These are phyloP conservation scores for Corylus avellana DNA, from an alignment of 306 rosid species.

Conservation along the genomic window DNA sequence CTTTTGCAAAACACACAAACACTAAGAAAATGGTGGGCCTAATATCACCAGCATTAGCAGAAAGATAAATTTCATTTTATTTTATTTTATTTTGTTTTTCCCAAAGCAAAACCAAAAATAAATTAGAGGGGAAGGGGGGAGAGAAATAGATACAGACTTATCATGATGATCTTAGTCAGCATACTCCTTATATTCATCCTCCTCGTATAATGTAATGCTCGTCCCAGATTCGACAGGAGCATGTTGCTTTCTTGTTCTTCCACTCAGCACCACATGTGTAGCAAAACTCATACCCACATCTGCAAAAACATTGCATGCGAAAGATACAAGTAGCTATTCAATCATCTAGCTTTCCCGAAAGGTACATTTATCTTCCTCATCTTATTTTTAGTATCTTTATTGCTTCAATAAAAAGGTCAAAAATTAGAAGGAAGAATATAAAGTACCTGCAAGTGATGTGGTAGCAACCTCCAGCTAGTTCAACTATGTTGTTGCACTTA, in stretches of 20 bases:
- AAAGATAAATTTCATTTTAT: too few species aligned
- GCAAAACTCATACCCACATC: constrained; percentile 59
- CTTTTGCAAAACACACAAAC: too few species aligned
- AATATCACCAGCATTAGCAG: background rate
- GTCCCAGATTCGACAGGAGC: constrained; percentile 55
- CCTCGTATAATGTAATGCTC: constrained; percentile 26
- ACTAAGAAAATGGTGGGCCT: too few species aligned
- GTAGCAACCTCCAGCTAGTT: constrained; percentile 62
- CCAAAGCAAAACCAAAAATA: too few species aligned
- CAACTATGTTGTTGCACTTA: constrained; percentile 57
- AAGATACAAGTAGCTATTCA: background rate
- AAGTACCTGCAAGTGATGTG: constrained; percentile 65
- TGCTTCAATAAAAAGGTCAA: background rate
- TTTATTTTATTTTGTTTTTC: too few species aligned
- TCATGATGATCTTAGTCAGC: background rate
- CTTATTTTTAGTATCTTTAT: background rate
- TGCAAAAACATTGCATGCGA: constrained; percentile 12
- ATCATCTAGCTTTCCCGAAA: background rate
- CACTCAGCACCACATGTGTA: constrained; percentile 59
- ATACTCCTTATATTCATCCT: background rate
- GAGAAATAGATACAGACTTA: background rate
- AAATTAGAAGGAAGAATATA: background rate
- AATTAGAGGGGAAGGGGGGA: background rate
- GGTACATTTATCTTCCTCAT: background rate
- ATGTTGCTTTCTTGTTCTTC: constrained; percentile 52